phyloP scores from a whole-genome alignment of 805 yeast genomes.

The Kodamaea nitidulidarum region DNA sequence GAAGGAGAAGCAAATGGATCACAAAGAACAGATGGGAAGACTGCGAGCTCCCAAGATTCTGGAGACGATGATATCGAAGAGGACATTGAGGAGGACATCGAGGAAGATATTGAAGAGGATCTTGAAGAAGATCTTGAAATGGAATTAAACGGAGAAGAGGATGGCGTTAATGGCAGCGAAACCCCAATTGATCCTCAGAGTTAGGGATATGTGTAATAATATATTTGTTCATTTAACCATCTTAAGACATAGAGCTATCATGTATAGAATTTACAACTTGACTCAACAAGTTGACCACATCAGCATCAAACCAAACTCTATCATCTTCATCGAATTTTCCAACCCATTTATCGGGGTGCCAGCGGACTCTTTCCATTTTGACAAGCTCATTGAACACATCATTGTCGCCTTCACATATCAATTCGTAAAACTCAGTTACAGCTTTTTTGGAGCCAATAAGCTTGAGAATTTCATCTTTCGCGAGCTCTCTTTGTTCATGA shows the following conservation, averaged over 20 bases:
- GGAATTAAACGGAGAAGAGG: conserved; percentile 15
- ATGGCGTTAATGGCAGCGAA: conserved; percentile 13
- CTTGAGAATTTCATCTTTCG: conserved; percentile 12
- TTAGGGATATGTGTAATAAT: not conserved
- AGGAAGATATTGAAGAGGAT: conserved; percentile 18
- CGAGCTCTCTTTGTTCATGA: conserved; percentile 7
- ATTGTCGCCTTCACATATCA: conserved; percentile 16
- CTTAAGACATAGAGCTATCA: conserved; percentile 8
- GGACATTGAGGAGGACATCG: conserved; percentile 20
- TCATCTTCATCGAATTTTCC: conserved; percentile 16
- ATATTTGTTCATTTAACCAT: not conserved
- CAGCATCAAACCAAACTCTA: conserved; percentile 18
- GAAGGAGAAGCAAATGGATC: conserved; percentile 26
- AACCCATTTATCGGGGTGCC: conserved; percentile 71
- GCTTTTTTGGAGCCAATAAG: conserved; percentile 21
- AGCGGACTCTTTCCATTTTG: conserved; percentile 51
- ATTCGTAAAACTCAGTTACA: conserved; percentile 25
- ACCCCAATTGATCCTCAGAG: conserved; percentile 13
- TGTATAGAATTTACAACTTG: conserved; percentile 29
- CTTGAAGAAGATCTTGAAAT: conserved; percentile 16
- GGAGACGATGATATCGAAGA: conserved; percentile 28
- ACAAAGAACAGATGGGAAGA: conserved; percentile 13
- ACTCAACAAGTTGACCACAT: conserved; percentile 27
- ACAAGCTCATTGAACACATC: conserved; percentile 18
- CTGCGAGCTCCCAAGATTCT: conserved; percentile 9